Percentiles rank a stretch among this genome's conserved stretches.
These are phyloP conservation scores for Elsinoe ampelina DNA, from an alignment of 2,329 filamentous ascomycete species.

Conservation along the genomic window DNA sequence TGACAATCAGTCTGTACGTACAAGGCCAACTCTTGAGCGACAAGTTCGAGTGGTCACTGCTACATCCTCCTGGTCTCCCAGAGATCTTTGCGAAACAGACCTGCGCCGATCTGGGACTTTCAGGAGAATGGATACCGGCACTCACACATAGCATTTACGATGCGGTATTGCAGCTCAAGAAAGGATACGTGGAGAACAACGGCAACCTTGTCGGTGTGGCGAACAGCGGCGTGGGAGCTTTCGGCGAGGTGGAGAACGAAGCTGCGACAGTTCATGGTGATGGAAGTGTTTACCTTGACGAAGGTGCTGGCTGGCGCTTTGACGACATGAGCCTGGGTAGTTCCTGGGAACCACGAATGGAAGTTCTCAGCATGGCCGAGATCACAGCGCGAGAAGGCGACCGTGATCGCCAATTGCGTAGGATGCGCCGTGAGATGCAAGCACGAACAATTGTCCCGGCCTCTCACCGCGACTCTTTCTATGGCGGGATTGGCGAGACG, in stretches of 20 bases:
- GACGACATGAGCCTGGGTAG: slow-evolving; percentile 75
- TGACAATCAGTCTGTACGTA: slow-evolving; percentile 83
- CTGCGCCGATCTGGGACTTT: slow-evolving; percentile 80
- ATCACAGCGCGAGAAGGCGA: slow-evolving; percentile 96
- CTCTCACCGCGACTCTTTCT: slow-evolving; percentile 50
- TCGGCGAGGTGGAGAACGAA: slow-evolving; percentile 77
- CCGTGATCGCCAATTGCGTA: slow-evolving; percentile 78
- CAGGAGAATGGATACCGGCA: slow-evolving; percentile 86
- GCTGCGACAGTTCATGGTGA: slow-evolving; percentile 53
- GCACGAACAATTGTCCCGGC: slow-evolving; percentile 48
- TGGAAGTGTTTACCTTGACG: slow-evolving; percentile 33
- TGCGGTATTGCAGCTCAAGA: slow-evolving; percentile 82
- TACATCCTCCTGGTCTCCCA: slow-evolving; percentile 83
- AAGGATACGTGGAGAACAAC: slow-evolving; percentile 89
- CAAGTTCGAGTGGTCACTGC: slow-evolving; percentile 94
- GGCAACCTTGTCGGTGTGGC: slow-evolving; percentile 53
- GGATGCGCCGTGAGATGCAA: slow-evolving; percentile 81
- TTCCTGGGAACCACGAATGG: slow-evolving; percentile 45
- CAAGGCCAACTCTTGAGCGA: slow-evolving; percentile 89
- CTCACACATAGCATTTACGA: slow-evolving; percentile 97
- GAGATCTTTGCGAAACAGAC: slow-evolving; percentile 89
- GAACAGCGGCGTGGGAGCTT: slow-evolving; percentile 57
- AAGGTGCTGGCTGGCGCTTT: slow-evolving; percentile 91
- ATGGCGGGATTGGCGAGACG: slow-evolving; percentile 34
- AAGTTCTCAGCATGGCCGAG: slow-evolving; percentile 76